Conservation (phyloP, 768 basidiomycete species). For the Roridomyces roridus region DNA sequence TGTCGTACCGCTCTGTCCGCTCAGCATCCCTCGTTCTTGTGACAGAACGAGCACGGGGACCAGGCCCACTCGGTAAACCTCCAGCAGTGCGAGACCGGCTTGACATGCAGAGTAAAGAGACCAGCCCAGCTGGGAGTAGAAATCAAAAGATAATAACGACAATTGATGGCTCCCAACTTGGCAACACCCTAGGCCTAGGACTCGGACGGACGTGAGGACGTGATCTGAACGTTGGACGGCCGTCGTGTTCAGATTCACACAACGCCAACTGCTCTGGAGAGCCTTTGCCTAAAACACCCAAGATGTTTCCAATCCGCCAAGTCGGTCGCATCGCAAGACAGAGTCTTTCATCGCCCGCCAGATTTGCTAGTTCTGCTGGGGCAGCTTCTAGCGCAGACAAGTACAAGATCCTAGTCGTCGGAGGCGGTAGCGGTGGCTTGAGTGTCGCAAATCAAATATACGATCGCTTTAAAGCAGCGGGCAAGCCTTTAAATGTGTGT, state of each 20-base stretch:
- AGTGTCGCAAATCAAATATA: conserved; percentile 89
- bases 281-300: no score
- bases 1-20: conserved; percentile 7
- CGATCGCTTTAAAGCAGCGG: conserved; percentile 74
- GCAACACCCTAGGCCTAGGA: no score
- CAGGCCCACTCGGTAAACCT: conserved; percentile 47
- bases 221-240: no score
- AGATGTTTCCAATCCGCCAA: conserved; percentile 22
- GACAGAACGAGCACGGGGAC: conserved; percentile 44
- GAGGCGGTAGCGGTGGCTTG: conserved; percentile 86
- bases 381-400: conserved; percentile 53
- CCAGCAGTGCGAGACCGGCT: conserved; percentile 27
- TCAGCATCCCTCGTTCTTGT: conserved; percentile 17
- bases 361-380: conserved; percentile 30
- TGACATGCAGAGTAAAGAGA: conserved; percentile 24
- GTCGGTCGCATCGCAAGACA: conserved; percentile 11
- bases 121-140: conserved; percentile 33
- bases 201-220: no score
- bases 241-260: no score
- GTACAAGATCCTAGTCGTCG: conserved; percentile 86
- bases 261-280: no score
- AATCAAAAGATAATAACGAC: conserved; percentile 2
- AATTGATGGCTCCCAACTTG: no score
- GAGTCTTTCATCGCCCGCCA: conserved; percentile 5
- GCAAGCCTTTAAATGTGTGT: conserved; percentile 57